phyloP scores from a whole-genome alignment of 164 flowering plant species.

The Echeveria elegans region DNA sequence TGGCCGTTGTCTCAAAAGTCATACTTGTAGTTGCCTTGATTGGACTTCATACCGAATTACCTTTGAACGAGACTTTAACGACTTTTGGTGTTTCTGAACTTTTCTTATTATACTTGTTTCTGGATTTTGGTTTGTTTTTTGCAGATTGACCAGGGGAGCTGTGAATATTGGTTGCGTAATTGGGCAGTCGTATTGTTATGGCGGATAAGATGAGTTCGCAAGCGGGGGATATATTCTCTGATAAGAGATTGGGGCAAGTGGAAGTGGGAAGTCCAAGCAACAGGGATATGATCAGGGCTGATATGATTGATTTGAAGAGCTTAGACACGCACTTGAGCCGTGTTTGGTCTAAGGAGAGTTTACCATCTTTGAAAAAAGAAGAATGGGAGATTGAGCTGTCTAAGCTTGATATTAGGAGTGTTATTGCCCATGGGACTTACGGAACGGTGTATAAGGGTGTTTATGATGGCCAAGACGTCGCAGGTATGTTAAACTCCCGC shows the following conservation, averaged over 20 bases:
- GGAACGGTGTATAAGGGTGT: constrained; percentile 3
- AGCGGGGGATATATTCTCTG: constrained; percentile 1
- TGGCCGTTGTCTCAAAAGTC: neutral
- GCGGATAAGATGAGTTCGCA: neutral
- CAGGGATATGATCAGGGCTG: constrained; percentile 3
- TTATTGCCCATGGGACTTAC: constrained; percentile 6
- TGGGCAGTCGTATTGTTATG: neutral
- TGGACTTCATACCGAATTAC: neutral
- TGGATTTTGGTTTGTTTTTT: neutral
- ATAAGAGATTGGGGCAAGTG: neutral
- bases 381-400: constrained; percentile 6
- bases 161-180: neutral
- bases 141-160: neutral
- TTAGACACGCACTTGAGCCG: constrained; percentile 6
- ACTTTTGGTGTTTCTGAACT: neutral
- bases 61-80: neutral
- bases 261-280: constrained; percentile 1
- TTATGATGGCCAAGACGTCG: constrained; percentile 6
- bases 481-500: neutral
- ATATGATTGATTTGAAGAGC: constrained; percentile 6
- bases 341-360: neutral
- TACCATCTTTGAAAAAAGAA: neutral
- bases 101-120: neutral
- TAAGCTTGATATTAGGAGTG: constrained; percentile 6
- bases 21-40: neutral